Evolutionary conservation across 75 land plant genomes (phyloP).

Genomic region (Pinus albicaulis): DNA sequence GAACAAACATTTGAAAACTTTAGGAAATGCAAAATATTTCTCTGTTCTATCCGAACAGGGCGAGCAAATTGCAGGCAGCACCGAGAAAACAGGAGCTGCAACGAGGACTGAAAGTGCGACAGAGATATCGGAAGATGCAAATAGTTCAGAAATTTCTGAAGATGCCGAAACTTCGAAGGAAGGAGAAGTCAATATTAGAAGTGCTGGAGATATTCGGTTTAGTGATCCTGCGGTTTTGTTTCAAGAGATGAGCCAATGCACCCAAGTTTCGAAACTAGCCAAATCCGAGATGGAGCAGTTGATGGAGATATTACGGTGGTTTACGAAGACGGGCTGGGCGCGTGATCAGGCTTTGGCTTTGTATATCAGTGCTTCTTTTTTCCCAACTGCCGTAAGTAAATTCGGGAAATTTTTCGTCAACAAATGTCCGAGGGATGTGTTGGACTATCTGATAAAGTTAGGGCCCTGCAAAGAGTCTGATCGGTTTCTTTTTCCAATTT

Average conservation of each 20-base stretch:
- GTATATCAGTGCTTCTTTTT: slow-evolving; percentile 72
- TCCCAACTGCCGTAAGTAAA: slow-evolving; percentile 62
- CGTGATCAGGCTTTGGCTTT: slow-evolving; percentile 64
- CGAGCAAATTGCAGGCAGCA: not conserved
- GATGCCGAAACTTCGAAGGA: not conserved
- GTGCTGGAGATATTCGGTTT: not conserved
- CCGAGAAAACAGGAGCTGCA: not conserved
- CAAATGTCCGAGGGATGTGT: slow-evolving; percentile 37
- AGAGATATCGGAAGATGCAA: not conserved
- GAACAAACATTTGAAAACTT: not conserved
- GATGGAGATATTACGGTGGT: slow-evolving; percentile 30
- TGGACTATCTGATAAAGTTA: slow-evolving; percentile 37
- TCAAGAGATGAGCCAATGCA: slow-evolving; percentile 10
- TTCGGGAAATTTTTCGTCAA: slow-evolving; percentile 69
- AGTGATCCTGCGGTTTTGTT: not conserved
- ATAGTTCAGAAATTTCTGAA: not conserved
- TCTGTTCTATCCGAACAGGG: not conserved
- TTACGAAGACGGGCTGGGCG: slow-evolving; percentile 75
- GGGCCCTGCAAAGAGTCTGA: slow-evolving; percentile 57
- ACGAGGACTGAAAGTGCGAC: not conserved
- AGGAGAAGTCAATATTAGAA: not conserved
- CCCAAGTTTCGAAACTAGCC: not conserved
- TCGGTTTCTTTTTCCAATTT: slow-evolving; percentile 77
- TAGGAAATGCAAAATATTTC: not conserved
- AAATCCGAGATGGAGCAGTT: no score